Evolutionary conservation across 2,329 filamentous ascomycete genomes (phyloP).

Genomic region (Pseudogymnoascus sp.): DNA sequence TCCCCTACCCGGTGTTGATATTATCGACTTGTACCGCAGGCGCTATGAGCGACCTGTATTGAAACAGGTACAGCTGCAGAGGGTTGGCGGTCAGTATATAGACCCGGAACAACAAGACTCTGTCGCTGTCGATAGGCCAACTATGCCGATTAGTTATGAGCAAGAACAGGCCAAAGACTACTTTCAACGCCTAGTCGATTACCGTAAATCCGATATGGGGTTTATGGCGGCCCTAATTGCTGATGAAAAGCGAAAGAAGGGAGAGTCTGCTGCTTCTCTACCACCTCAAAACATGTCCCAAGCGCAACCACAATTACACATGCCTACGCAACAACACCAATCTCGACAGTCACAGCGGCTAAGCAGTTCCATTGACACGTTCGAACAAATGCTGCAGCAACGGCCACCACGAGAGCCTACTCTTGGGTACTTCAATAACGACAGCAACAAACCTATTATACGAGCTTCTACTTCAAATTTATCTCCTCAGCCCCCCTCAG

Average conservation of each 20-base stretch:
- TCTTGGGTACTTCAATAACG: constrained; percentile 24
- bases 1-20: constrained; percentile 15
- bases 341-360: constrained; percentile 12
- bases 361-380: constrained; percentile 1
- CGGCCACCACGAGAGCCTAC: constrained; percentile 21
- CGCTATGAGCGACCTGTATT: constrained; percentile 16
- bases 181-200: constrained; percentile 53
- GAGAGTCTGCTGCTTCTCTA: background rate
- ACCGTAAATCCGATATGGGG: background rate
- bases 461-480: constrained; percentile 10
- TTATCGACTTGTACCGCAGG: constrained; percentile 15
- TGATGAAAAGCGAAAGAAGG: background rate
- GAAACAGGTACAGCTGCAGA: constrained; percentile 6
- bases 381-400: constrained; percentile 13
- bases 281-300: constrained; percentile 24
- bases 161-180: constrained; percentile 55
- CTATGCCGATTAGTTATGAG: background rate
- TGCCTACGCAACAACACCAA: constrained; percentile 36
- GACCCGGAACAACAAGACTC: background rate
- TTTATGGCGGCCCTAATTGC: too few species aligned
- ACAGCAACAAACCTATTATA: background rate
- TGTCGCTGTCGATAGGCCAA: background rate
- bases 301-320: constrained; percentile 29
- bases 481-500: constrained; percentile 22
- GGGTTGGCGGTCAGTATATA: background rate